Evolutionary conservation across 805 yeast genomes (phyloP), one percentile per base, ranked within the genome.

Genomic region (Suhomyces faveliae): DNA sequence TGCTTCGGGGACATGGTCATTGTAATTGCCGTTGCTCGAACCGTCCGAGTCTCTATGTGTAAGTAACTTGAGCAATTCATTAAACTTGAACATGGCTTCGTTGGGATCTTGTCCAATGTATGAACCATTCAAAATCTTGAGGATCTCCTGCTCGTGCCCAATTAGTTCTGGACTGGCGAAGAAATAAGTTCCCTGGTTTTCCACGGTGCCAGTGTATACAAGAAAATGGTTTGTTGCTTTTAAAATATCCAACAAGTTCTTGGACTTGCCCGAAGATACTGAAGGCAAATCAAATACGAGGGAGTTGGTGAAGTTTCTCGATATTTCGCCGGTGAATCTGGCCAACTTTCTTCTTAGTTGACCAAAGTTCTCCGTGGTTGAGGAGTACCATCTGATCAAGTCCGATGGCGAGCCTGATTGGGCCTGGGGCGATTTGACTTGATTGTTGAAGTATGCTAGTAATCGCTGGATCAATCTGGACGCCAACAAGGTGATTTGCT

Each of bases 321-420:
- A 80, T 23, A 89, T 70, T 22, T 80, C 78, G 30, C 82, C 78
- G 30, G 87, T 80, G 57, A 94, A 89, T 57, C 97, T 81, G 33
- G 86, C 79, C 40, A 92, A 76, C 59, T 89, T 89, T 58, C 98
- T 81, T 58, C 94, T 86, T 49, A 89, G 66, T 41, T 83, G 82
- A 23, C 89, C 90, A 57, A 83, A 79, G 49, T 82, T 85, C 54
- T 86, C 94, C 48, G 85, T 77, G 2, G 85, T 75, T 3, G 83
- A 77, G 12, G 80, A 72, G 53, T 82, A 76, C 91, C 90, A 90
- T 44, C 89, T 74, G 19, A 72, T 67, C 49, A 77, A 56, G 35
- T 66, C 75, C 51, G 74, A 51, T 42, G 63, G 64, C 5, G 62
- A 58, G 52, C 62, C 71, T 22, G 56, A 57, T 30, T 51, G 60